Conservation (phyloP, 1,284 basidiomycete genomes). For the Bjerkandera adusta region DNA sequence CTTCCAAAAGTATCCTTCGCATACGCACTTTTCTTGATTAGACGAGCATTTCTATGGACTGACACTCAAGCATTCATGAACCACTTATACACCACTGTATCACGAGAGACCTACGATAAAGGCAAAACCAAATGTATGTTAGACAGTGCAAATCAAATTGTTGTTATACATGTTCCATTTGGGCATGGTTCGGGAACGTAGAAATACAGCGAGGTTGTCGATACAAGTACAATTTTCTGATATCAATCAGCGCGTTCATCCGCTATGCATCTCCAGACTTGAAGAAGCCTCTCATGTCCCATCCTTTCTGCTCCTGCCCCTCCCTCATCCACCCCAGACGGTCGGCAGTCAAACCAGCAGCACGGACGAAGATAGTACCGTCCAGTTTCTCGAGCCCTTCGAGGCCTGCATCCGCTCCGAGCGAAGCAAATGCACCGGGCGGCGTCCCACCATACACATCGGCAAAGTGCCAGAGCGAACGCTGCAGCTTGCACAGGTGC, state of each 20-base stretch:
- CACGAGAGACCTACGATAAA: no score
- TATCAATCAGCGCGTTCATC: no score
- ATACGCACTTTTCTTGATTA: neutral
- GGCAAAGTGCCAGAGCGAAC: conserved; percentile 54
- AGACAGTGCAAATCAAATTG: no score
- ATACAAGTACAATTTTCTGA: no score
- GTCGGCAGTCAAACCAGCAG: conserved; percentile 48
- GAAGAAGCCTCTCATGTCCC: conserved; percentile 29
- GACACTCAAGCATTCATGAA: no score
- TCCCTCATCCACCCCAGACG: conserved; percentile 51
- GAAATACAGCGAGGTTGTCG: no score
- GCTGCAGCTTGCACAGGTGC: conserved; percentile 59
- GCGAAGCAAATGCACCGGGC: conserved; percentile 31
- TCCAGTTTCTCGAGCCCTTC: conserved; percentile 41
- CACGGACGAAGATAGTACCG: conserved; percentile 59
- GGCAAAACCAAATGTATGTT: no score
- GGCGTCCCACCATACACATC: conserved; percentile 43
- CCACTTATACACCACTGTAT: no score
- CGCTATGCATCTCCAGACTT: no score
- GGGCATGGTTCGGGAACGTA: no score
- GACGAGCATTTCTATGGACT: no score
- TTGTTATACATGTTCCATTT: no score
- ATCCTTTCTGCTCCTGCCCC: conserved; percentile 32
- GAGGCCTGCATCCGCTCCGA: conserved; percentile 14
- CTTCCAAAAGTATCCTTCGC: conserved; percentile 1